Base-by-base conservation (phyloP, 2,329 filamentous ascomycete genomes). In the Leptosphaerulina australis region DNA sequence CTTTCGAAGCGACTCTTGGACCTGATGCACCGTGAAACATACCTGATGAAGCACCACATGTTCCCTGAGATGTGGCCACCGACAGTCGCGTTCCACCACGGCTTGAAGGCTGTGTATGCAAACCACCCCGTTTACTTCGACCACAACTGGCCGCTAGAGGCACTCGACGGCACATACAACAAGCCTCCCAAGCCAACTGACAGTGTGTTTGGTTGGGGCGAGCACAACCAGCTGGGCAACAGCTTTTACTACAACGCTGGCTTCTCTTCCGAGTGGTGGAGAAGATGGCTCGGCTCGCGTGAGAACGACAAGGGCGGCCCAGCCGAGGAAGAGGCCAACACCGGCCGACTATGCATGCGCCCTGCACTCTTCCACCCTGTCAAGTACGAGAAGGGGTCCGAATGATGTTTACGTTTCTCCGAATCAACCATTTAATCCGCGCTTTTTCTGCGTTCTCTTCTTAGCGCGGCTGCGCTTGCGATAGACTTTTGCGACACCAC, bases 51-150 rank as follows among this genome's bases (percentile, higher is more conserved):
- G 63, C 88, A 91, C 66, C 75, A 76, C 64, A 85, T 92, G 62
- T 88, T 87, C 50, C 88, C 88, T 0, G 89, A 93, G 68, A 91
- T 93, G 88, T 88, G 86, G 53, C 84, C 88, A 0, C 85, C 88
- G 46, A 87, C 87, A 0, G 82, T 87, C 20, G 84, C 88, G 0
- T 79, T 93, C 14, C 83, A 91, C 55, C 88, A 94, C 67, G 88
- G 90, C 5, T 77, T 92, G 38, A 93, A 93, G 74, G 85, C 87
- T 4, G 86, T 91, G 3, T 90, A 87, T 64, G 88, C 85, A 9
- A 89, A 89, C 9, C 88, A 92, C 70, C 88, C 89, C 1, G 83
- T 92, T 36, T 92, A 86, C 71, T 89, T 91, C 64, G 88, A 93
- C 71, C 83, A 88, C 53, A 82, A 87, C 39, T 91, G 88, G 88